Conservation (phyloP, 768 basidiomycete species). For the Boletus rubescentipes region DNA sequence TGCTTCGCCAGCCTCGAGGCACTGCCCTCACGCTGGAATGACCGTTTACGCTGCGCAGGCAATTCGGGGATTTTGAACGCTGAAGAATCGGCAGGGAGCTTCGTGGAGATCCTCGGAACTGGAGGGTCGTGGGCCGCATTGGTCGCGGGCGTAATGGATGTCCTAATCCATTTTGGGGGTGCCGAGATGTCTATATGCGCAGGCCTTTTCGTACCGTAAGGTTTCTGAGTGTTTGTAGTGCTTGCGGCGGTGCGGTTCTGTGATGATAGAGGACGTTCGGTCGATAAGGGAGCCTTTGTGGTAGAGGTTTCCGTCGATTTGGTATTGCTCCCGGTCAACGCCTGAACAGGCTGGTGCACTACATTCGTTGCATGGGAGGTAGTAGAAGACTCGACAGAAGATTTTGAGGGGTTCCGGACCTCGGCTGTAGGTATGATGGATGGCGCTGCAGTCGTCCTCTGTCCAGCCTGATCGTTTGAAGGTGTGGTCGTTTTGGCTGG, state of each 20-base stretch:
- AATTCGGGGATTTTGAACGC: slow-evolving; percentile 7
- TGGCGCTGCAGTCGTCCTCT: background rate
- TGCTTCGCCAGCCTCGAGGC: background rate
- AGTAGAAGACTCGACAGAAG: background rate
- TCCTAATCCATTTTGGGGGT: slow-evolving; percentile 14
- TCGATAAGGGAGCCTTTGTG: background rate
- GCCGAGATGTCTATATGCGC: slow-evolving; percentile 21
- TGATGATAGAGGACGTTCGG: background rate
- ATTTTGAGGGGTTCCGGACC: background rate
- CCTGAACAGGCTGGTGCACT: background rate
- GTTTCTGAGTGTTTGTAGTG: background rate
- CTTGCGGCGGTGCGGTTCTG: background rate
- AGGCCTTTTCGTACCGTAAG: slow-evolving; percentile 12
- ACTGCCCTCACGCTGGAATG: background rate
- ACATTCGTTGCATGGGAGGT: background rate
- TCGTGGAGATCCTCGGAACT: background rate
- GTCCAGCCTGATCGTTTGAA: background rate
- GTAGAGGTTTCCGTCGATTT: background rate
- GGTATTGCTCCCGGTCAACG: background rate
- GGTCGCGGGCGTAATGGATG: background rate
- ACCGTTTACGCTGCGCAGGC: background rate
- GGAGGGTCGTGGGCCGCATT: background rate
- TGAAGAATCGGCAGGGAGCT: background rate
- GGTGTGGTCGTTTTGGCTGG: background rate
- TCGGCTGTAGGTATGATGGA: background rate